Evolutionary conservation across 2,329 filamentous ascomycete species (phyloP), one percentile per base, ranked within the genome.

Genomic region (Alternaria rosae): DNA sequence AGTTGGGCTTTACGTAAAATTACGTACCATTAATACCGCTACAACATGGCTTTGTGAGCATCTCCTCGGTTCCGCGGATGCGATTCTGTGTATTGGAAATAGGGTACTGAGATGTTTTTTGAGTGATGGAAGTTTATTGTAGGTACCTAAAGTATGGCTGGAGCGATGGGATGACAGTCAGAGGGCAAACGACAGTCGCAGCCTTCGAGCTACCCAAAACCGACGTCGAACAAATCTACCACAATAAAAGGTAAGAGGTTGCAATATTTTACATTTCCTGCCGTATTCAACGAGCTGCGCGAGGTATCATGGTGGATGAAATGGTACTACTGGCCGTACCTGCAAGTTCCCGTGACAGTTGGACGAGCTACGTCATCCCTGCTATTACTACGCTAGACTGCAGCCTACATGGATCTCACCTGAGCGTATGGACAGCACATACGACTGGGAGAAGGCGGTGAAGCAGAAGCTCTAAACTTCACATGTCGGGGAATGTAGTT

Each of bases 11-110:
- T 61, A 61, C 58, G 58, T 61, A 61, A 61, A 43, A 61, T 61
- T 61, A 61, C 58, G 58, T 61, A 61, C 58, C 53, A 61, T 30
- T 41, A 61, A 57, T 30, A 32, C 35, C 15, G 23, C 41, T 41
- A 38, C 38, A 41, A 45, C 17, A 51, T 51, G 30, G 47, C 47
- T 51, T 51, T 35, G 47, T 38, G n/a, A 28, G 26, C 58, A 57
- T 61, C 58, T 61, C 58, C 58, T 57, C 58, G 58, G 58, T 57
- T 12, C 58, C 58, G 58, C 58, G 58, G 58, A 61, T 30, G 17
- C 25, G 43, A 20, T 23, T 30, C n/a, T 38, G 32, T 8, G 13
- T 25, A 25, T 10, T 51, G 47, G 13, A 11, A 20, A 5, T 51
- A 9, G 10, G 30, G 35, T 2, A 35, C 47, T 51, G 20, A 20